Evolutionary conservation across 345 rosid species (phyloP), one percentile per base, ranked within the genome.

Genomic region (Populus euphratica): DNA sequence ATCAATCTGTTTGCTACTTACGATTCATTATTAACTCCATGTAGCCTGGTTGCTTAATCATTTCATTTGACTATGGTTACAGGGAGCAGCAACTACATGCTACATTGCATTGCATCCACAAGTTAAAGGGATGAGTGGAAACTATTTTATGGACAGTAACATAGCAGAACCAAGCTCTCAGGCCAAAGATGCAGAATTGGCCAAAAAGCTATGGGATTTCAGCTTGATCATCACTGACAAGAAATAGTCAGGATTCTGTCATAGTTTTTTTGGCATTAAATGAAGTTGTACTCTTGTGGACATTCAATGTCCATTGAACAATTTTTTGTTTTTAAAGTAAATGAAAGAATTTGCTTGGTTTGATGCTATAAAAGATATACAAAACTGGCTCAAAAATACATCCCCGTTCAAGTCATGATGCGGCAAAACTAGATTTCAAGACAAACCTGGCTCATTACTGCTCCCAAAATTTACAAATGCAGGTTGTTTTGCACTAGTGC

Each of bases 71-170:
- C 18, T 33, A 3, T 44, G 41, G n/a, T 29, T 83, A 25, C 77
- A 91, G 97, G 94, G 97, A 81, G 95, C 95, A 2, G 91, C 97
- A 69, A 88, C 97, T 11, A 90, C 93, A 2, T 92, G 98, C 81
- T 90, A 89, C 35, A 86, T 88, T 8, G 95, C 97, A 36, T 78
- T 90, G 82, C 89, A 93, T 77, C 91, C 95, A 0, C 92, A 89
- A 54, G 84, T 78, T 25, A 66, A 72, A 9, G 76, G 73, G 14
- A 13, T 49, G 16, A 72, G 43, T 4, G 77, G 76, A 5, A 36
- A n/a, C 14, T 71, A 71, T 27, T 78, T 78, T 38, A 23, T 47
- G 8, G 72, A 78, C 47, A 13, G 77, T 14, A 68, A 54, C 70
- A 50, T 68, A 8, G 68, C 54, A 1, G 68, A 73, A 69, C 41